A percentile compares a stretch with the other conserved stretches of the same genome.
These are phyloP conservation scores for Passiflora organensis DNA, from an alignment of 345 rosid species.

Conservation along the genomic window DNA sequence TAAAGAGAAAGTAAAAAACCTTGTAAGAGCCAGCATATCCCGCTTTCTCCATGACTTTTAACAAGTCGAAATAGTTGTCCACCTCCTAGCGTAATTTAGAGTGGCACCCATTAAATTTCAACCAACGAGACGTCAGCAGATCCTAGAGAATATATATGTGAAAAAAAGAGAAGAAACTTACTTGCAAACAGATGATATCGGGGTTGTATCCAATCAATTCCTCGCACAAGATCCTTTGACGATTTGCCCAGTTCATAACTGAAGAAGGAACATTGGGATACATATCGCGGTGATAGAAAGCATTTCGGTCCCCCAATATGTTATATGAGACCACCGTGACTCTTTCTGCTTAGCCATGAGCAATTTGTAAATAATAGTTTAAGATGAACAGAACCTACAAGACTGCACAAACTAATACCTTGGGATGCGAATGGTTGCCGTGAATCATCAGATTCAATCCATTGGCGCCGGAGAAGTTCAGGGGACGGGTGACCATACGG, in stretches of 20 bases:
- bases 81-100: slow-evolving; percentile 51
- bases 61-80: slow-evolving; percentile 63
- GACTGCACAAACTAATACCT: slow-evolving; percentile 22
- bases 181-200: slow-evolving; percentile 75
- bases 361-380: neutral
- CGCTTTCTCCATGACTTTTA: slow-evolving; percentile 43
- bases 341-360: slow-evolving; percentile 35
- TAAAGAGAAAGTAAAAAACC: too few species aligned
- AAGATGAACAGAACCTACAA: neutral
- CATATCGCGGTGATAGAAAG: slow-evolving; percentile 54
- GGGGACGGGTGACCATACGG: slow-evolving; percentile 28
- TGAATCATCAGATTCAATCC: slow-evolving; percentile 47
- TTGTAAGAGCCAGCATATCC: slow-evolving; percentile 73
- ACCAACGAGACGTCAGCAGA: neutral
- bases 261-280: slow-evolving; percentile 50
- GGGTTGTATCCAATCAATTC: slow-evolving; percentile 55
- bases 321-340: slow-evolving; percentile 66
- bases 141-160: too few species aligned
- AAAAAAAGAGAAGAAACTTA: slow-evolving; percentile 11
- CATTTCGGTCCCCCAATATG: slow-evolving; percentile 66
- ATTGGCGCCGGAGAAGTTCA: slow-evolving; percentile 43
- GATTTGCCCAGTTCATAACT: slow-evolving; percentile 59
- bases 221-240: slow-evolving; percentile 56
- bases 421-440: slow-evolving; percentile 28
- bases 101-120: slow-evolving; percentile 9